These are phyloP conservation scores for Athelia sp. DNA, from an alignment of 1,284 basidiomycete genomes.

Conservation along the genomic window DNA sequence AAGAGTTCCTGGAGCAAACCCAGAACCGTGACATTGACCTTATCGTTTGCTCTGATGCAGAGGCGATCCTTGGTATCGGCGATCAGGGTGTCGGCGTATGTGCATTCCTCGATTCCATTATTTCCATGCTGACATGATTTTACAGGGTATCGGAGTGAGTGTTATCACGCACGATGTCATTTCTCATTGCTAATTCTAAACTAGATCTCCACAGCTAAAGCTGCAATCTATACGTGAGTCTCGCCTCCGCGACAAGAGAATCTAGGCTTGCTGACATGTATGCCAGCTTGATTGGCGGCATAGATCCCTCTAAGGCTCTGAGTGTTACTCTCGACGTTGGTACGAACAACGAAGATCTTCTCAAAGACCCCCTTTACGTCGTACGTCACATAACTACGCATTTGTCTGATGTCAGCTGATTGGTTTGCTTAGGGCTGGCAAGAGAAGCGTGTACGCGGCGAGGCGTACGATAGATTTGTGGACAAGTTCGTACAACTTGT, in stretches of 20 bases:
- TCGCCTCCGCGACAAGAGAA: conserved; percentile 1
- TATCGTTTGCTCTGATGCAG: conserved; percentile 79
- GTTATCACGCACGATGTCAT: not conserved
- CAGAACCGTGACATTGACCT: conserved; percentile 61
- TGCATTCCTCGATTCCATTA: not conserved
- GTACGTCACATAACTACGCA: too few species aligned
- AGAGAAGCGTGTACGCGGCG: conserved; percentile 56
- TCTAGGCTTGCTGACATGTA: not conserved
- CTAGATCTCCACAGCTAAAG: conserved; percentile 85
- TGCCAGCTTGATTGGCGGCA: conserved; percentile 68
- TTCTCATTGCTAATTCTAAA: conserved; percentile 6
- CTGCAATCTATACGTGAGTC: conserved; percentile 73
- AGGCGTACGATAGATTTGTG: conserved; percentile 63
- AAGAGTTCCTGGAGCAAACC: conserved; percentile 66
- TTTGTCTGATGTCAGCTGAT: not conserved
- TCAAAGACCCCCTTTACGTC: conserved; percentile 65
- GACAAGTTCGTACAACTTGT: conserved; percentile 59
- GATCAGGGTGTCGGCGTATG: conserved; percentile 56
- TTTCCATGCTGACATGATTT: not conserved
- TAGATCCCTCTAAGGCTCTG: conserved; percentile 68
- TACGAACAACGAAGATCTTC: conserved; percentile 64
- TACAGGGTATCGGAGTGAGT: conserved; percentile 43
- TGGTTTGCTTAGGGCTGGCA: conserved; percentile 53
- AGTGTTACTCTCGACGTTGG: conserved; percentile 74
- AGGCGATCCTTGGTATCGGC: conserved; percentile 80